Percentiles rank a stretch among this genome's conserved stretches.
These are phyloP conservation scores for Ramalina intermedia DNA, from an alignment of 495 filamentous ascomycete species.

Conservation along the genomic window DNA sequence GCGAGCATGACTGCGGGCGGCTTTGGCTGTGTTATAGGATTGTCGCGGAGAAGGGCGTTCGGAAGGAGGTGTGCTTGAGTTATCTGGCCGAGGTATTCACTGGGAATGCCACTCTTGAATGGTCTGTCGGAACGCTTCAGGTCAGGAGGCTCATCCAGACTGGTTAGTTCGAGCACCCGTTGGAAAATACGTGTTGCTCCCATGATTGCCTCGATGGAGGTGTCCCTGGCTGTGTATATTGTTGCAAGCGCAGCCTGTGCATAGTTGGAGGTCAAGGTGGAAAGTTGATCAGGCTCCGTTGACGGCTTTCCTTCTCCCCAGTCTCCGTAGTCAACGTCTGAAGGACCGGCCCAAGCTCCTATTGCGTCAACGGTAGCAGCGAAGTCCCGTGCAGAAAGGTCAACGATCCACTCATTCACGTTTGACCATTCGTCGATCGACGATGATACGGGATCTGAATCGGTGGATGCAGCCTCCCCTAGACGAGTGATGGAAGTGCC, in stretches of 20 bases:
- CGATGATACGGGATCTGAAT: slow-evolving; percentile 3
- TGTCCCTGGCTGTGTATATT: slow-evolving; percentile 52
- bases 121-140: slow-evolving; percentile 11
- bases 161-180: slow-evolving; percentile 44
- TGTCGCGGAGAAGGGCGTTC: slow-evolving; percentile 45
- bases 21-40: slow-evolving; percentile 53
- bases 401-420: slow-evolving; percentile 70
- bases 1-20: slow-evolving; percentile 46
- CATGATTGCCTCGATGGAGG: slow-evolving; percentile 41
- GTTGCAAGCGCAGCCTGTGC: slow-evolving; percentile 58
- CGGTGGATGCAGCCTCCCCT: slow-evolving; percentile 2
- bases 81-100: slow-evolving; percentile 27
- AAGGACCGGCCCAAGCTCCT: slow-evolving; percentile 66
- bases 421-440: slow-evolving; percentile 50
- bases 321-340: slow-evolving; percentile 64
- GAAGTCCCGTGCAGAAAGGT: slow-evolving; percentile 36
- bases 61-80: slow-evolving; percentile 33
- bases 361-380: slow-evolving; percentile 43
- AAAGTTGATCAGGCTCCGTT: slow-evolving; percentile 33
- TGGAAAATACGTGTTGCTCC: slow-evolving; percentile 47
- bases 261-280: slow-evolving; percentile 45
- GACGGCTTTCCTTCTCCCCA: slow-evolving; percentile 32
- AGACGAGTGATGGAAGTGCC: slow-evolving; percentile 1
- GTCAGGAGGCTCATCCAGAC: slow-evolving; percentile 37
- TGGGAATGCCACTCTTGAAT: neutral